Evolutionary conservation across 257 asterid genomes (phyloP).

Genomic region (Solanum pennellii): DNA sequence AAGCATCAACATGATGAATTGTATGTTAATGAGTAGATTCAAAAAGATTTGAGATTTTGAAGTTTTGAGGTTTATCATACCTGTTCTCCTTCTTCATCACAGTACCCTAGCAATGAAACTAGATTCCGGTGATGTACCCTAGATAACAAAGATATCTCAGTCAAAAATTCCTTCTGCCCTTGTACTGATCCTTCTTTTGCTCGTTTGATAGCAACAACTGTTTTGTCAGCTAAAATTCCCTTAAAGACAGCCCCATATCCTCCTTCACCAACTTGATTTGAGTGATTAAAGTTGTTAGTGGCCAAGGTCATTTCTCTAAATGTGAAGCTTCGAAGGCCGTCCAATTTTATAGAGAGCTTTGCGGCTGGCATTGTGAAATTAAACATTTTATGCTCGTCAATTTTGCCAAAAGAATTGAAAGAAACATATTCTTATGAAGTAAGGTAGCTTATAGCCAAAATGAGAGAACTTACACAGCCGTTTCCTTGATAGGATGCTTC

Average conservation of each 20-base stretch:
- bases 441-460: not conserved
- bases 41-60: not conserved
- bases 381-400: not conserved
- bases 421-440: not conserved
- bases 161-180: constrained; percentile 36
- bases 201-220: constrained; percentile 29
- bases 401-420: not conserved
- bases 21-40: not conserved
- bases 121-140: constrained; percentile 40
- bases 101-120: constrained; percentile 44
- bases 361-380: constrained; percentile 17
- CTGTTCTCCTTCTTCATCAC: constrained; percentile 87
- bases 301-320: constrained; percentile 26
- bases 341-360: constrained; percentile 23
- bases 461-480: constrained; percentile 16
- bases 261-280: constrained; percentile 31
- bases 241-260: constrained; percentile 35
- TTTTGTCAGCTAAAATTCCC: constrained; percentile 21
- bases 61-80: constrained; percentile 13
- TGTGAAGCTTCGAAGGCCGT: constrained; percentile 25
- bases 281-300: constrained; percentile 14
- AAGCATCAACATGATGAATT: not conserved
- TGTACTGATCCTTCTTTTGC: constrained; percentile 38
- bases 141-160: constrained; percentile 30
- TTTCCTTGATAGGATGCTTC: constrained; percentile 7